Percentiles rank a stretch among this genome's conserved stretches.
Evolutionary conservation across 1,284 basidiomycete species (phyloP).

Genomic region (Ustilago loliicola): DNA sequence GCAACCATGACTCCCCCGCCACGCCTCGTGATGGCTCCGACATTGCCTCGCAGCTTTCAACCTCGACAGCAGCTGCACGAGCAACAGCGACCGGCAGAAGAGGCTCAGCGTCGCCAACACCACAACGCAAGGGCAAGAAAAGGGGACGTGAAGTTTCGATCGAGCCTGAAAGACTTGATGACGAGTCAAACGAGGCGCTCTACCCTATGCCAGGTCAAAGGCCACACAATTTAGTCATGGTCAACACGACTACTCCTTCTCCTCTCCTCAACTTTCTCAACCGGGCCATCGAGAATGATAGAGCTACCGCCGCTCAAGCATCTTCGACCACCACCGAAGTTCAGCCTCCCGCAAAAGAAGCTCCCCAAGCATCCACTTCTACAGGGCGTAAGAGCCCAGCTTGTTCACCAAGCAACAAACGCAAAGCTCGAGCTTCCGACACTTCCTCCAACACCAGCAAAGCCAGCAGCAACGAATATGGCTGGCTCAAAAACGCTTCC

Average conservation of each 20-base stretch:
- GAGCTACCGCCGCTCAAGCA: not conserved
- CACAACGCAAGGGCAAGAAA: conserved; percentile 17
- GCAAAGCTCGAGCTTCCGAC: conserved; percentile 1
- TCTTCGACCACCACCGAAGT: not conserved
- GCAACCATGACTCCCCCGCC: not conserved
- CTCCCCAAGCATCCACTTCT: not conserved
- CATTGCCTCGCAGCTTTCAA: conserved; percentile 10
- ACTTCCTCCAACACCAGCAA: conserved; percentile 6
- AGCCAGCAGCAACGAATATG: conserved; percentile 1
- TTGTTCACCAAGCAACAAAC: conserved; percentile 9
- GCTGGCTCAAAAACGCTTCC: conserved; percentile 21
- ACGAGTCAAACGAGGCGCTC: conserved; percentile 41
- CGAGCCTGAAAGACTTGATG: conserved; percentile 44
- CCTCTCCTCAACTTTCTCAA: too few relatives aligned
- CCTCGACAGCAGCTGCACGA: not conserved
- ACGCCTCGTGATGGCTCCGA: conserved; percentile 17
- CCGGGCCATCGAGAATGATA: too few relatives aligned
- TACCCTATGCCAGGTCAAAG: conserved; percentile 51
- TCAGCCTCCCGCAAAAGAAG: not conserved
- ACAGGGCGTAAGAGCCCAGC: not conserved
- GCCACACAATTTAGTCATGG: not conserved
- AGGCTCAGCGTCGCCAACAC: conserved; percentile 10
- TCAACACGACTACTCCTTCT: too few relatives aligned
- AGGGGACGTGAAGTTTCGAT: conserved; percentile 19
- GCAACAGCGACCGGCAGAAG: not conserved